Base-by-base conservation (phyloP, 2,329 filamentous ascomycete genomes). In the Fusarium nelsonii region DNA sequence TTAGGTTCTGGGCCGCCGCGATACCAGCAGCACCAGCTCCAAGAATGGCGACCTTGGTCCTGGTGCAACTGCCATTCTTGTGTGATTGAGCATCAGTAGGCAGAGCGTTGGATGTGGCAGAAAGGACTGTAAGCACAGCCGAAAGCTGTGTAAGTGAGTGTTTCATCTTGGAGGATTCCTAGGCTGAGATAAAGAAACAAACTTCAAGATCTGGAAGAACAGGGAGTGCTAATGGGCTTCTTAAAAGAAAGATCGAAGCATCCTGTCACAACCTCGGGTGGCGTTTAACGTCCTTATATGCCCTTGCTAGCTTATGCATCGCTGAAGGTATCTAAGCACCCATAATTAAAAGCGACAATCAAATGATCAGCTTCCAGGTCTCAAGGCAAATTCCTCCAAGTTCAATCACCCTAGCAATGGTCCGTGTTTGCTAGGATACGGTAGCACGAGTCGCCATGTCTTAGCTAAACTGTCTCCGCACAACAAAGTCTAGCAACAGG, bases 11-110 rank as follows among this genome's bases (percentile, higher is more conserved):
- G 23, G 88, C 88, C 15, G 89, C 87, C 14, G 88, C 87, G 40
- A 91, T 87, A 8, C 89, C 89, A 2, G 88, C 84, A 55, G 88
- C 85, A 14, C 89, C 89, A 15, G 84, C 89, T 34, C 89, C 89
- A 7, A 79, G 69, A 11, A 79, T 73, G 3, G 77, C 78, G 1
- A 79, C 76, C 1, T 70, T 75, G 6, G 76, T 77, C 43, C 74
- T 79, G 5, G 51, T 71, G 37, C 78, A 79, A 1, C 65, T 65
- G 2, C 46, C 53, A 16, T 64, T 36, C 12, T 63, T 64, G 15
- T 45, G 26, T 6, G 45, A 4, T 7, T 36, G 45, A n/a, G 59
- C 12, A 44, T n/a, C 8, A 18, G 48, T 40, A 16, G 4, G 58
- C 23, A 34, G 53, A 12, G 1, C 33, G 32, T 36, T 11, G 28